Conservation (phyloP, 306 rosid genomes). For the Fagus sylvatica region DNA sequence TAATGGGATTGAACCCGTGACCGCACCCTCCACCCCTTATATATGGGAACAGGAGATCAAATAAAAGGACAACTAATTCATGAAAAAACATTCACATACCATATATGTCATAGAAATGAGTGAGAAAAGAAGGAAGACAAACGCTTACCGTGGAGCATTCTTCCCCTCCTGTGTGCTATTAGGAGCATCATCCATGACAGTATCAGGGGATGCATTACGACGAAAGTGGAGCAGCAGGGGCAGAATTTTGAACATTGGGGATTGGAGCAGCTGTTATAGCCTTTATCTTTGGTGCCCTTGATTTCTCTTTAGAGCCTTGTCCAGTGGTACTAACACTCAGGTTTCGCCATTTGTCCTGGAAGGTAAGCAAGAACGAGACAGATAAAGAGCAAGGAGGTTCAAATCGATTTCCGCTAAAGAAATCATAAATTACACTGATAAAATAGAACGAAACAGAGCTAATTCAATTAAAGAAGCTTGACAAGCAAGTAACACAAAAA, state of each 20-base stretch:
- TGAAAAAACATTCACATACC: neutral
- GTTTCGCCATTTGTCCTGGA: slow-evolving; percentile 93
- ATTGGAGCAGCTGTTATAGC: slow-evolving; percentile 27
- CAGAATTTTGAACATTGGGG: slow-evolving; percentile 15
- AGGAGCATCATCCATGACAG: slow-evolving; percentile 33
- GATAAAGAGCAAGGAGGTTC: neutral
- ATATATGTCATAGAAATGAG: neutral
- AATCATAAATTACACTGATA: neutral
- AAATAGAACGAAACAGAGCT: neutral
- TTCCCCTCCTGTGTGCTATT: slow-evolving; percentile 45
- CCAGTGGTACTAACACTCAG: slow-evolving; percentile 49
- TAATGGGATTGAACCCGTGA: too few species aligned
- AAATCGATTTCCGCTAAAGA: neutral
- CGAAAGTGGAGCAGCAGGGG: slow-evolving; percentile 20
- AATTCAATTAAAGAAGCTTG: neutral
- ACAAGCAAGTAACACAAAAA: too few species aligned
- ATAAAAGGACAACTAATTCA: neutral
- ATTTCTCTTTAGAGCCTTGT: slow-evolving; percentile 56
- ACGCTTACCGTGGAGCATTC: slow-evolving; percentile 48
- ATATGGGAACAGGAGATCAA: neutral
- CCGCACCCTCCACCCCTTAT: too few species aligned
- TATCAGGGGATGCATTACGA: slow-evolving; percentile 25
- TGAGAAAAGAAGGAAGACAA: neutral
- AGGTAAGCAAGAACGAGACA: neutral
- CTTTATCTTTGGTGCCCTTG: slow-evolving; percentile 47